Conservation (phyloP, 352 stramenopile genomes). For the Pythium dissotocum region DNA sequence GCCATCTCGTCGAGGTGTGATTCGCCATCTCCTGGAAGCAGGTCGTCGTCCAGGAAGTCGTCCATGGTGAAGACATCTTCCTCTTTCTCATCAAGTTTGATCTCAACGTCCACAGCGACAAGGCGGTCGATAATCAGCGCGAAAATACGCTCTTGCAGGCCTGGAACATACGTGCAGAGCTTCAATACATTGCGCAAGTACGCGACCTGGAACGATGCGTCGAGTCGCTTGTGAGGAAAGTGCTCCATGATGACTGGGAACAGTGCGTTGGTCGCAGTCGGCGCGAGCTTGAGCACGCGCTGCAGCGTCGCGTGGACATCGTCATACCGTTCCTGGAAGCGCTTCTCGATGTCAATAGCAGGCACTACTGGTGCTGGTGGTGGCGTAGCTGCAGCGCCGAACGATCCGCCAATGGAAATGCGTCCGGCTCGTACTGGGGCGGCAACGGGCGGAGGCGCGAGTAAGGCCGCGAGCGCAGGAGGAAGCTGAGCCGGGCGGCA, state of each 20-base stretch:
- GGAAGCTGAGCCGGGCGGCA: conserved; percentile 53
- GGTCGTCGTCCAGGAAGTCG: conserved; percentile 78
- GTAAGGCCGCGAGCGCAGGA: conserved; percentile 31
- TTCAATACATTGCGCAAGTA: conserved; percentile 74
- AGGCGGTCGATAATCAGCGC: conserved; percentile 83
- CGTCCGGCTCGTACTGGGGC: conserved; percentile 5
- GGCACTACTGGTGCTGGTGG: conserved; percentile 12
- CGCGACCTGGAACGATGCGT: conserved; percentile 61
- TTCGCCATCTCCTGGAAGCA: conserved; percentile 53
- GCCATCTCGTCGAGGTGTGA: conserved; percentile 77
- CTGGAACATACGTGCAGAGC: conserved; percentile 64
- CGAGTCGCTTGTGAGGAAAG: conserved; percentile 83
- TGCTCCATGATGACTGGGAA: conserved; percentile 78
- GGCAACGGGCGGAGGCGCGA: not conserved
- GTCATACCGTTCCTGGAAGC: conserved; percentile 59
- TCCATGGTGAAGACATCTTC: conserved; percentile 85
- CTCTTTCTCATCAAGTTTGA: conserved; percentile 86
- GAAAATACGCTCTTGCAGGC: conserved; percentile 82
- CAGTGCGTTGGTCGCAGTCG: conserved; percentile 73
- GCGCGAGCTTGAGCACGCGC: conserved; percentile 68
- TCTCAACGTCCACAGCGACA: conserved; percentile 88
- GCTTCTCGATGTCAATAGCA: conserved; percentile 45
- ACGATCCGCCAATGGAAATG: conserved; percentile 52
- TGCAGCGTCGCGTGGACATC: conserved; percentile 61
- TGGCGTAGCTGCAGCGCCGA: conserved; percentile 26